Evolutionary conservation across 768 basidiomycete genomes (phyloP), one percentile per base, ranked within the genome.

Genomic region (Russula sp.): DNA sequence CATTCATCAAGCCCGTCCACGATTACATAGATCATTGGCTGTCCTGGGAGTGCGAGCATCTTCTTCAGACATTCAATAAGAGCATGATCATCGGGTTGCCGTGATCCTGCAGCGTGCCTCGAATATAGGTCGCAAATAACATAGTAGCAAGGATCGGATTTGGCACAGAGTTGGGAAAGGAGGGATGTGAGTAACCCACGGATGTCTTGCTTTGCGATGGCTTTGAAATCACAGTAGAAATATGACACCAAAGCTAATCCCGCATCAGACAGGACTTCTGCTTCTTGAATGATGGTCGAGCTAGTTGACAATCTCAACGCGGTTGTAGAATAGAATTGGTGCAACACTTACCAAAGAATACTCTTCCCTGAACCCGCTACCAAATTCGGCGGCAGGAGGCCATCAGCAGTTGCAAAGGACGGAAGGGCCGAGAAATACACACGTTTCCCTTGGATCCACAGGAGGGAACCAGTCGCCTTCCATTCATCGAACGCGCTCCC

Each of bases 1-100:
- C 55, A 57, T 34, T 63, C 62, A 6, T 63, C 62, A 5, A 63
- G 31, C 5, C 31, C 62, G 27, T 63, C 62, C 13, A 63, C 3
- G 1, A 57, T 52, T 3, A 62, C 32, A 32, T 50, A 62, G 0
- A n/a, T 51, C 6, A 2, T 4, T 0, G 20, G 35, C n/a, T 34
- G 45, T 4, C 16, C 20, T 1, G 59, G 37, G 13, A 57, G 37
- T 9, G 1, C 11, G 3, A 56, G n/a, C 13, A 62, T 62, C 0
- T 44, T 31, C n/a, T 20, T 54, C 11, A 57, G 2, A 8, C 48
- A 51, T 47, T 59, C 2, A 1, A 8, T 31, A 6, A 62, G 49
- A 8, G 32, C 16, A 1, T 7, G 1, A 2, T 51, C 34, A 6
- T 10, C 6, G 2, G 61, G 61, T 6, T 42, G 20, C 1, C 13